These are phyloP conservation scores for Lolium multiflorum DNA, from an alignment of 176 grass and related monocot species.

Conservation along the genomic window DNA sequence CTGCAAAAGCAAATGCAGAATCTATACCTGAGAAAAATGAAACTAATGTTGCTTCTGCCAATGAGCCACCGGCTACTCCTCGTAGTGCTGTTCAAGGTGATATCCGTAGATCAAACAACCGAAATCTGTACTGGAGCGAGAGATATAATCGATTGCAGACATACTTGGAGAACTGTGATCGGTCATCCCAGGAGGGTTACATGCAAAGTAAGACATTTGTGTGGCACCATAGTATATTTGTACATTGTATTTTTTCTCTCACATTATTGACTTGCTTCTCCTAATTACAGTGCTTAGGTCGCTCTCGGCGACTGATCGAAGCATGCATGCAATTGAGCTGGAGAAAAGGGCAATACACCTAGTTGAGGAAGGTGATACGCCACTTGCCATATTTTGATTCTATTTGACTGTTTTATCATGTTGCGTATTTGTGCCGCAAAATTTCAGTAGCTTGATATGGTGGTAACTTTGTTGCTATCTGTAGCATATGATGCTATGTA, in stretches of 20 bases:
- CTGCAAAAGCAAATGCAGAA: constrained; percentile 33
- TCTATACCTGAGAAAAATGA: constrained; percentile 36
- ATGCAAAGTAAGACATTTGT: constrained; percentile 71
- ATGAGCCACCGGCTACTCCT: constrained; percentile 36
- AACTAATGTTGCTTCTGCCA: constrained; percentile 35
- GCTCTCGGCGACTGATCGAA: constrained; percentile 73
- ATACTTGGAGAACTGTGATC: constrained; percentile 77
- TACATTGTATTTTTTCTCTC: not conserved
- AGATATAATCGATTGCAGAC: constrained; percentile 69
- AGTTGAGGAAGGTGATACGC: constrained; percentile 84
- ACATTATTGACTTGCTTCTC: constrained; percentile 29
- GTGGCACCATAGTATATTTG: constrained; percentile 18
- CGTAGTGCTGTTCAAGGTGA: constrained; percentile 23
- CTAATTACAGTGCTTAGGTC: constrained; percentile 73
- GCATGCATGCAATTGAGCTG: constrained; percentile 80
- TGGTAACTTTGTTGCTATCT: not conserved
- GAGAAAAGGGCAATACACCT: constrained; percentile 94
- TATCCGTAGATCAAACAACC: constrained; percentile 41
- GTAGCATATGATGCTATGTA: not conserved
- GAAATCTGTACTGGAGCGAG: constrained; percentile 65
- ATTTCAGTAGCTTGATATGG: not conserved
- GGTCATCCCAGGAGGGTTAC: constrained; percentile 88
- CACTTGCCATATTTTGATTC: constrained; percentile 34
- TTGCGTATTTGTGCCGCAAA: constrained; percentile 6
- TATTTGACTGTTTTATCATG: constrained; percentile 2